A percentile compares a stretch with the other conserved stretches of the same genome.
Conservation (phyloP, 352 stramenopile species). For the Pythium rhizo-oryzae region DNA sequence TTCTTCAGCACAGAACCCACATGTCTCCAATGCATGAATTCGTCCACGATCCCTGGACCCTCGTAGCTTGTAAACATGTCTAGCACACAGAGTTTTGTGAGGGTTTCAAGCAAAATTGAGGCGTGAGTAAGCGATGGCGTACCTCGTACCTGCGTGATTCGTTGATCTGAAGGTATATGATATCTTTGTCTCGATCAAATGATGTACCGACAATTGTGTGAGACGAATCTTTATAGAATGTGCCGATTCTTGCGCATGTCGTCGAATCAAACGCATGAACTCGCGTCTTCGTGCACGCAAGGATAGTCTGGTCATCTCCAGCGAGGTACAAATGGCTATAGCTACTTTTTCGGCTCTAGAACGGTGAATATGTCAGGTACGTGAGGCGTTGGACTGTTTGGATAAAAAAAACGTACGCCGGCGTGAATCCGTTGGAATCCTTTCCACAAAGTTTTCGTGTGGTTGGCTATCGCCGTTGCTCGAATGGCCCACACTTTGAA, state of each 20-base stretch:
- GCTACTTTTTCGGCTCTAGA: slow-evolving; percentile 20
- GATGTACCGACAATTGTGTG: neutral
- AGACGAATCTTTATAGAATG: slow-evolving; percentile 17
- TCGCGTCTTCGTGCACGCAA: slow-evolving; percentile 21
- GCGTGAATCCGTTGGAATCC: slow-evolving; percentile 58
- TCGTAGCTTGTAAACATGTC: slow-evolving; percentile 15
- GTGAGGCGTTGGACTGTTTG: neutral
- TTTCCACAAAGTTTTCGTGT: slow-evolving; percentile 22
- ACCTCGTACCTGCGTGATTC: slow-evolving; percentile 19
- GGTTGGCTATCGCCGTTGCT: slow-evolving; percentile 12
- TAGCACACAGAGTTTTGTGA: neutral
- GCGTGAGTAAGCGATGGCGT: neutral
- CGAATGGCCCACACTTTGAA: slow-evolving; percentile 59
- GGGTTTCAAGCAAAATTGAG: neutral
- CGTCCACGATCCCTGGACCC: neutral
- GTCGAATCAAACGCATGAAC: slow-evolving; percentile 28
- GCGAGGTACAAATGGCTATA: slow-evolving; percentile 18
- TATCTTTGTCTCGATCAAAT: slow-evolving; percentile 14
- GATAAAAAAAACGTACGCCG: slow-evolving; percentile 15
- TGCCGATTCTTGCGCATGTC: slow-evolving; percentile 20
- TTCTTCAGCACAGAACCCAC: neutral
- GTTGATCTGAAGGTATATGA: slow-evolving; percentile 6
- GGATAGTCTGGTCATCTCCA: slow-evolving; percentile 17
- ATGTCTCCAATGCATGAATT: slow-evolving; percentile 6
- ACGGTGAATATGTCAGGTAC: neutral